These are phyloP conservation scores for Dendrobium officinale DNA, from an alignment of 106 monocot species.

Conservation along the genomic window DNA sequence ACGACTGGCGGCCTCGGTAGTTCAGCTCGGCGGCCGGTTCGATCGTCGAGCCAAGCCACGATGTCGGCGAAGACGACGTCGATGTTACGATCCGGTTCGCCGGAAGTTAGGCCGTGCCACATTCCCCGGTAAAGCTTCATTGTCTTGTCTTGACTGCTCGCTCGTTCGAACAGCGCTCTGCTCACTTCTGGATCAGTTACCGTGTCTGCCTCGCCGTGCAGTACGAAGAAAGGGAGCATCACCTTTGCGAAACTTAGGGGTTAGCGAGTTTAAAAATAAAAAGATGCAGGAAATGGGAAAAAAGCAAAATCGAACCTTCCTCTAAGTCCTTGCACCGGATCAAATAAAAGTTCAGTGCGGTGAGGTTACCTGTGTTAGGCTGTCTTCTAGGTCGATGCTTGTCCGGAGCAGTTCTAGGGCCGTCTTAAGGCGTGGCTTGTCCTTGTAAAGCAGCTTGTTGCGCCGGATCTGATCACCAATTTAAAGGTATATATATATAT, in stretches of 20 bases:
- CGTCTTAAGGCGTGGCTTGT: slow-evolving; percentile 91
- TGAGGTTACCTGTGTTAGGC: slow-evolving; percentile 34
- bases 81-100: slow-evolving; percentile 83
- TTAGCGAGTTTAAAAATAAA: not conserved
- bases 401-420: slow-evolving; percentile 85
- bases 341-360: too few species aligned
- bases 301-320: too few species aligned
- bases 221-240: slow-evolving; percentile 68
- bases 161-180: slow-evolving; percentile 59
- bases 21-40: not conserved
- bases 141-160: slow-evolving; percentile 72
- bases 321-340: too few species aligned
- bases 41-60: slow-evolving; percentile 58
- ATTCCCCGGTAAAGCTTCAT: slow-evolving; percentile 91
- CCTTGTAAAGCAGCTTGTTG: slow-evolving; percentile 89
- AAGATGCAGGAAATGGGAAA: not conserved
- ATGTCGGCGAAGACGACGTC: slow-evolving; percentile 73
- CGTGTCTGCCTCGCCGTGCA: slow-evolving; percentile 83
- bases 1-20: not conserved
- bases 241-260: slow-evolving; percentile 28
- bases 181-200: slow-evolving; percentile 98
- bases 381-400: slow-evolving; percentile 67
- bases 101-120: slow-evolving; percentile 97
- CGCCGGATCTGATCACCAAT: slow-evolving; percentile 43
- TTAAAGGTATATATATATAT: not conserved